Evolutionary conservation across 2,329 filamentous ascomycete species (phyloP), one percentile per base, ranked within the genome.

Genomic region (Ascochyta koolunga): DNA sequence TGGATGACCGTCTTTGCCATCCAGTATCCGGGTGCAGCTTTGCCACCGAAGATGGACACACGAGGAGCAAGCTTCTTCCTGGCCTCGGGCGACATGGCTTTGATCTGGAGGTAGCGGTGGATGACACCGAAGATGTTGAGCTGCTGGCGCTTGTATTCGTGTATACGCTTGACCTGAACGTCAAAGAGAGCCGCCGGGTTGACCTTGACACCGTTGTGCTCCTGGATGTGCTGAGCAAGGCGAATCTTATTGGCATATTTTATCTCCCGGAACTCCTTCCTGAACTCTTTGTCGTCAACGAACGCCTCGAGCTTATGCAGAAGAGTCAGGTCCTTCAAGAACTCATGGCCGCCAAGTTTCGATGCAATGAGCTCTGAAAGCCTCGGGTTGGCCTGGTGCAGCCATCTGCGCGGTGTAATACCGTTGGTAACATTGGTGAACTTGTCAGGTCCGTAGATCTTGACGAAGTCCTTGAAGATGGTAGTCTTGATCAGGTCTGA

Each of bases 1-100:
- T 98, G 93, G 67, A 99, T 99, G 64, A 97, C 92, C 35, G 95
- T 96, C 85, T 99, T 99, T 32, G 95, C 95, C 95, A 98, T 99
- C 95, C 95, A 99, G 82, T 99, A 99, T 15, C 95, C 95, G 0
- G 95, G 95, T 2, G 95, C 95, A 22, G 95, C 95, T 79, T 99
- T 99, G 67, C 95, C 95, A 71, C 95, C 95, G 73, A 99, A 98
- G 75, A 99, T 96, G 52, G 90, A 95, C 9, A 98, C 95, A 45
- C 93, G 89, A 15, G 93, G 91, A 38, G 88, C 85, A 56, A 90
- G 83, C 79, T 95, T 95, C 83, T 96, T 93, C 63, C 88, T 86
- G 73, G 96, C 89, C 67, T 92, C 90, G 0, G 90, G 81, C 21
- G 83, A 86, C 89, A 96, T 86, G 31, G 85, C 83, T 80, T 98